Evolutionary conservation across 2,329 filamentous ascomycete species (phyloP), one percentile per base, ranked within the genome.

Genomic region (Periconia macrospinosa): DNA sequence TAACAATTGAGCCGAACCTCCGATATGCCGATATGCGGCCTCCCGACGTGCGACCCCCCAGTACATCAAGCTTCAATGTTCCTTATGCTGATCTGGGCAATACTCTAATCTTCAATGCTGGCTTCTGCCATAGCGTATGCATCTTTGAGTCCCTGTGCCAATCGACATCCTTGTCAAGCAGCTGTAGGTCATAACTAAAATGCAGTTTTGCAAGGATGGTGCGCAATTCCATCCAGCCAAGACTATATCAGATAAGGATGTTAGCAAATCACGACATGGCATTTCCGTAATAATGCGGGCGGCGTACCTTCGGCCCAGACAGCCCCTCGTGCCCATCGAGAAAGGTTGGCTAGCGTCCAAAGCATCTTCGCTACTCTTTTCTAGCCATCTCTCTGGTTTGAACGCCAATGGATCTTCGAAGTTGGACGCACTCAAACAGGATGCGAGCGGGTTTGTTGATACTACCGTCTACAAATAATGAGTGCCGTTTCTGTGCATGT

Each of bases 121-220:
- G 49, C n/a, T 47, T 56, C 10, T 53, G 6, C 56, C 56, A 58
- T 20, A 55, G 17, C 20, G 19, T 45, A 30, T 45, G 11, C 50
- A 56, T 53, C 19, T 19, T 18, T 6, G 42, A 51, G 3, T 55
- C 47, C 6, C 40, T 3, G n/a, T 50, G 44, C 49, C 47, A 52
- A 43, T 58, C 47, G 30, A 53, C 19, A 1, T 45, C 23, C 9
- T 35, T 41, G 27, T 55, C 45, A 1, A 55, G n/a, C 6, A 74
- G 55, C 53, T 72, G 62, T 19, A 76, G 47, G 56, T 78, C 75
- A 49, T 75, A 77, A 10, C 62, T 62, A 53, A 56, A 77, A 2
- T 72, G 41, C 41, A 76, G 42, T 55, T 74, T 75, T 1, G 73
- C 67, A 20, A 77, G 46, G 14, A 76, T 71, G 8, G 75, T 52